Evolutionary conservation across 495 filamentous ascomycete genomes (phyloP).

Genomic region (Xylaria palmicola): DNA sequence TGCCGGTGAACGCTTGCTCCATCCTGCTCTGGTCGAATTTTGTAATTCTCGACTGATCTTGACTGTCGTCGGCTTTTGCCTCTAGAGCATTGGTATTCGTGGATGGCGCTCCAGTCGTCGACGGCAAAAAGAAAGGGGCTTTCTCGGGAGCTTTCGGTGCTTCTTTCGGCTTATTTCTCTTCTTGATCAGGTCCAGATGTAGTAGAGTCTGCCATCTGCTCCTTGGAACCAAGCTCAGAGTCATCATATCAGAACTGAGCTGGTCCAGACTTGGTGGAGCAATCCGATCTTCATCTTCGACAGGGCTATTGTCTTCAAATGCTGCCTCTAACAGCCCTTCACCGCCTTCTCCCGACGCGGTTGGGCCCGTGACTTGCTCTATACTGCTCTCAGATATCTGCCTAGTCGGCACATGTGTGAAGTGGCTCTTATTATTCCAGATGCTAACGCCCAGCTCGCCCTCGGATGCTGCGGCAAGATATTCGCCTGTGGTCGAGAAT

Average conservation of each 20-base stretch:
- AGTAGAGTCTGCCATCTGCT: slow-evolving; percentile 90
- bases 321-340: slow-evolving; percentile 64
- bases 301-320: slow-evolving; percentile 51
- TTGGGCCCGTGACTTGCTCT: slow-evolving; percentile 59
- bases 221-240: slow-evolving; percentile 83
- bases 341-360: slow-evolving; percentile 81
- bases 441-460: slow-evolving; percentile 85
- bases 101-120: slow-evolving; percentile 47
- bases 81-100: slow-evolving; percentile 23
- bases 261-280: slow-evolving; percentile 63
- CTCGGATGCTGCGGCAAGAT: slow-evolving; percentile 81
- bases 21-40: slow-evolving; percentile 39
- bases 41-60: slow-evolving; percentile 35
- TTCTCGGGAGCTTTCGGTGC: slow-evolving; percentile 89
- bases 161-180: slow-evolving; percentile 92
- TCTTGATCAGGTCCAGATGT: slow-evolving; percentile 84
- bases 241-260: slow-evolving; percentile 75
- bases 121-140: slow-evolving; percentile 93
- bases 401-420: slow-evolving; percentile 79
- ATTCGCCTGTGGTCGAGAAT: slow-evolving; percentile 89
- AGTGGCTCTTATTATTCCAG: slow-evolving; percentile 91
- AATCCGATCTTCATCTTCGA: slow-evolving; percentile 47
- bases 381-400: slow-evolving; percentile 77
- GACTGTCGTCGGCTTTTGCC: slow-evolving; percentile 18
- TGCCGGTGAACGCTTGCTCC: slow-evolving; percentile 58